These are phyloP conservation scores for Hymenoscyphus fructigenus DNA, from an alignment of 2,329 filamentous ascomycete species.

Conservation along the genomic window DNA sequence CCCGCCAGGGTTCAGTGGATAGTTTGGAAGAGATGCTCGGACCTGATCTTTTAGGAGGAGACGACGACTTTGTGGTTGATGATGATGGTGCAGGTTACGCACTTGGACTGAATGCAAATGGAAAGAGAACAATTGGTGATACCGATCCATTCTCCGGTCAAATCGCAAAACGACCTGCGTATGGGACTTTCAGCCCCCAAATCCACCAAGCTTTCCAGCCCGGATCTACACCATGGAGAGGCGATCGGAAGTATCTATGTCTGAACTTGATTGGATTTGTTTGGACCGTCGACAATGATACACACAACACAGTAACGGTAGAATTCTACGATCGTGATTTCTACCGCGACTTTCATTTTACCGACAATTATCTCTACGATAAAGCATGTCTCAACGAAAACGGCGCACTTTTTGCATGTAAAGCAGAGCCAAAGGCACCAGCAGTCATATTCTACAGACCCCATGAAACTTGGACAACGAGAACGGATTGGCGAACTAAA, in stretches of 20 bases:
- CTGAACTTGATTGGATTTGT: constrained; percentile 92
- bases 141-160: constrained; percentile 37
- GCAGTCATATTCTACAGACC: constrained; percentile 94
- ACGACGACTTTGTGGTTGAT: constrained; percentile 83
- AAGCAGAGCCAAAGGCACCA: constrained; percentile 61
- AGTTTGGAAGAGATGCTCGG: constrained; percentile 82
- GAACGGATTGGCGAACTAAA: constrained; percentile 85
- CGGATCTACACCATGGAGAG: constrained; percentile 92
- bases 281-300: constrained; percentile 96
- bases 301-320: constrained; percentile 88
- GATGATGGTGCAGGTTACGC: constrained; percentile 93
- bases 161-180: constrained; percentile 43
- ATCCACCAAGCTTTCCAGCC: constrained; percentile 88
- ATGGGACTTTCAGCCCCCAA: constrained; percentile 49
- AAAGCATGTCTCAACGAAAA: constrained; percentile 89
- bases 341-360: constrained; percentile 95
- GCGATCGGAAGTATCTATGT: constrained; percentile 89
- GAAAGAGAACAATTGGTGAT: constrained; percentile 58
- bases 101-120: constrained; percentile 57
- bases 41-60: constrained; percentile 51
- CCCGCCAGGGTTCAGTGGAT: constrained; percentile 64
- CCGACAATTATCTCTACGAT: constrained; percentile 92
- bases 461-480: constrained; percentile 92
- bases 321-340: constrained; percentile 96
- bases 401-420: constrained; percentile 82